Evolutionary conservation across 139 green algal genomes (phyloP).

Genomic region (Micractinium conductrix): DNA sequence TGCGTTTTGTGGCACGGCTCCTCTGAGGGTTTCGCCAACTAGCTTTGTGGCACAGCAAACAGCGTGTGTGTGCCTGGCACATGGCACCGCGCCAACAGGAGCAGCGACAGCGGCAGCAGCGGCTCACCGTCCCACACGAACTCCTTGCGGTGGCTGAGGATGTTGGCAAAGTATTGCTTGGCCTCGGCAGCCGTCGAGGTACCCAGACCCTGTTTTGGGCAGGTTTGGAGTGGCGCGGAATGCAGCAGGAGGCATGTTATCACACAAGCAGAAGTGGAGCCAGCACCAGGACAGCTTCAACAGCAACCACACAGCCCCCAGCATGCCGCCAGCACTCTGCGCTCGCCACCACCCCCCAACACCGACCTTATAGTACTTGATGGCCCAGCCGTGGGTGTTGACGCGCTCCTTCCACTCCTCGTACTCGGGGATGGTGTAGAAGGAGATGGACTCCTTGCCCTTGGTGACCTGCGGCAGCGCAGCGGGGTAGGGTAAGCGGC

Average conservation of each 20-base stretch:
- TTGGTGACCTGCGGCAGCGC: conserved; percentile 80
- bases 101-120: too few relatives aligned
- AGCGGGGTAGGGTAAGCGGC: background rate
- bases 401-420: conserved; percentile 90
- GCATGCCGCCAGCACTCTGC: too few relatives aligned
- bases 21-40: too few relatives aligned
- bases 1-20: too few relatives aligned
- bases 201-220: conserved; percentile 81
- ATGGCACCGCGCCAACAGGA: too few relatives aligned
- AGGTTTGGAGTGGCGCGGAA: background rate
- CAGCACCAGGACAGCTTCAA: background rate
- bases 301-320: too few relatives aligned
- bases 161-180: conserved; percentile 95
- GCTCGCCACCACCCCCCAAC: too few relatives aligned
- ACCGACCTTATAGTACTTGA: conserved; percentile 99
- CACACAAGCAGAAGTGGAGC: too few relatives aligned
- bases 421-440: conserved; percentile 99
- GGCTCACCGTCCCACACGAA: conserved; percentile 87
- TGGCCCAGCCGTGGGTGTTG: conserved; percentile 80
- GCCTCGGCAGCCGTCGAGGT: conserved; percentile 94
- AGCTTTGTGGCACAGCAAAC: too few relatives aligned
- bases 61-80: too few relatives aligned
- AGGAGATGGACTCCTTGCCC: conserved; percentile 76
- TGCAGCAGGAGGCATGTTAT: background rate
- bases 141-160: conserved; percentile 85